phyloP scores from a whole-genome alignment of 305 asterid species.

The Caryopteris hybrid region DNA sequence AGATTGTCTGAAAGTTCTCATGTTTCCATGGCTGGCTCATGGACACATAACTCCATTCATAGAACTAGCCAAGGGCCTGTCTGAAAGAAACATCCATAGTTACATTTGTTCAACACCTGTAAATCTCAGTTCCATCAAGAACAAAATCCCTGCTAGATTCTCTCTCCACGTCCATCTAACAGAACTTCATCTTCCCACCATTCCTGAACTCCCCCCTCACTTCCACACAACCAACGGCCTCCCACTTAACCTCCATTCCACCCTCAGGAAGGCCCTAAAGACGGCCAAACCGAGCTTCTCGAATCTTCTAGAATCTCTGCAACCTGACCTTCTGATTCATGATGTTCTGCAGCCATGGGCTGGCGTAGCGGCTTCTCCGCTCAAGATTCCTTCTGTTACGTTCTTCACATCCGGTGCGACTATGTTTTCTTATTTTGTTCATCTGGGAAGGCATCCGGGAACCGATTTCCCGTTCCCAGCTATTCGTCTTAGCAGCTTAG shows the following conservation, averaged over 20 bases:
- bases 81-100: conserved; percentile 16
- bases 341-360: conserved; percentile 31
- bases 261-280: conserved; percentile 26
- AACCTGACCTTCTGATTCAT: conserved; percentile 37
- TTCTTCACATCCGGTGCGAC: conserved; percentile 31
- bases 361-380: conserved; percentile 1
- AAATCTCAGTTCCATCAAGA: conserved; percentile 32
- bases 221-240: conserved; percentile 43
- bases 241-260: conserved; percentile 31
- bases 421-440: conserved; percentile 15
- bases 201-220: conserved; percentile 32
- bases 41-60: conserved; percentile 45
- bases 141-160: conserved; percentile 12
- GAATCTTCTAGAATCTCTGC: conserved; percentile 9
- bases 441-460: conserved; percentile 9
- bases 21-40: conserved; percentile 51
- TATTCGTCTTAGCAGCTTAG: background rate
- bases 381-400: conserved; percentile 17
- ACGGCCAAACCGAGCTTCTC: conserved; percentile 24
- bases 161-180: conserved; percentile 24
- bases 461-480: conserved; percentile 33
- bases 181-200: conserved; percentile 26
- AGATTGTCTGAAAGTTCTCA: conserved; percentile 16
- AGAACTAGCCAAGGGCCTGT: conserved; percentile 33
- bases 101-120: conserved; percentile 36